Base-by-base conservation (phyloP, 768 basidiomycete genomes). In the Rhizopogon roseolus region DNA sequence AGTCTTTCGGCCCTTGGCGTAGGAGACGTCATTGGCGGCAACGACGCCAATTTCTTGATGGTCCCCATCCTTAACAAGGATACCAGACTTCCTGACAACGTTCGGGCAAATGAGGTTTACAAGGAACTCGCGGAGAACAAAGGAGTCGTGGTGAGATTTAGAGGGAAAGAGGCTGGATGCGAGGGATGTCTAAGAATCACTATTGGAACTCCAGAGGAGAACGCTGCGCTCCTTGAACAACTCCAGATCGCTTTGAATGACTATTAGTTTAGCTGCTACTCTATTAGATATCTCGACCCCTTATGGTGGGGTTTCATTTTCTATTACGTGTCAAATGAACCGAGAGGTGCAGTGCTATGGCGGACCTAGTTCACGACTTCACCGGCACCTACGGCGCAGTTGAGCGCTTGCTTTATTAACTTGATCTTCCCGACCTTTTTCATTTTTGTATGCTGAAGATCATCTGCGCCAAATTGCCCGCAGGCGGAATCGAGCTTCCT, bases 31-130 rank as follows among this genome's bases (percentile, higher is more conserved):
- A 83, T 98, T 27, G 96, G 97, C 0, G 86, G 80, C 0, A 88
- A 88, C 66, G 75, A 94, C 64, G 94, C 93, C 16, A 99, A 99
- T 68, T 99, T 99, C 63, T 65, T 98, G 34, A 44, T 98, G 62
- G 78, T 92, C 0, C 91, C 90, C 11, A 76, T 98, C 22, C 71
- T 92, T 9, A 76, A 76, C 41, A 73, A 70, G 28, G 62, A 67
- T 50, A 66, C 58, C 40, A 60, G 60, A 2, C 13, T 16, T 8
- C 78, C 81, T 0, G 85, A 90, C 66, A 91, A 81, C 56, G 66
- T 49, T 19, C 78, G 88, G 14, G 82, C 92, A 0, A 70, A 74
- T 46, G 69, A 65, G 49, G 76, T 93, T 25, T 98, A 98, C 71
- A 86, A 82, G 64, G 72, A 79, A 9, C 76, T 98, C 54, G 97